Base-by-base conservation (phyloP, 2,329 filamentous ascomycete species). In the Monilinia fructicola region DNA sequence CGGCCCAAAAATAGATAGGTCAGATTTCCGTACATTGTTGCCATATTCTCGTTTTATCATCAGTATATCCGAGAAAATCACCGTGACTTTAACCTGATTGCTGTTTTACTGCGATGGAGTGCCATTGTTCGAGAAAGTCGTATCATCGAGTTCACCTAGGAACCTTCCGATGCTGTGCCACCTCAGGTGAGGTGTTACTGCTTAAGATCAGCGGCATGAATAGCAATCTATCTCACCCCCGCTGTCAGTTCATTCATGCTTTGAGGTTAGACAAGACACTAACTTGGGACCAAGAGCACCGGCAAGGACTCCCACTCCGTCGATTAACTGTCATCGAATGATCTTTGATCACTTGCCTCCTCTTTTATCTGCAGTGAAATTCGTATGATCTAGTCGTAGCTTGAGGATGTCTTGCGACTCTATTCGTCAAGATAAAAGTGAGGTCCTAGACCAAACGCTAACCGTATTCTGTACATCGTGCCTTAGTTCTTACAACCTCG, bases 1-100 rank as follows among this genome's bases (percentile, higher is more conserved):
- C 40, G 11, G 9, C 14, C n/a, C 28, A 60, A 4, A 28, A 60
- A 60, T 50, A 23, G 44, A 60, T 50, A 38, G 11, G 44, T 50
- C 44, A 50, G 21, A 60, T 60, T 60, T 2, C 28, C 42, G 28
- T 35, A 48, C 26, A 12, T 5, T 35, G 18, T 16, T 60, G 28
- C 35, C 16, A 44, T 35, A 50, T 31, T 48, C 16, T 23, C 58
- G 28, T 46, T 35, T 48, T 18, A 23, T 50, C 4, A 38, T 38
- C 58, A 60, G 14, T 50, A 28, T 26, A 50, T 60, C 58, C 28
- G 58, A 60, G 28, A 60, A 38, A 60, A 3, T 48, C 44, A 50
- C 58, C 58, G 44, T 60, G 44, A 50, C 28, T 23, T 50, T 35
- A 5, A 60, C 35, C 42, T 42, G 12, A 26, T 35, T 18, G 58